phyloP scores from a whole-genome alignment of 176 grass and related monocot genomes.

The Oryza longistaminata region DNA sequence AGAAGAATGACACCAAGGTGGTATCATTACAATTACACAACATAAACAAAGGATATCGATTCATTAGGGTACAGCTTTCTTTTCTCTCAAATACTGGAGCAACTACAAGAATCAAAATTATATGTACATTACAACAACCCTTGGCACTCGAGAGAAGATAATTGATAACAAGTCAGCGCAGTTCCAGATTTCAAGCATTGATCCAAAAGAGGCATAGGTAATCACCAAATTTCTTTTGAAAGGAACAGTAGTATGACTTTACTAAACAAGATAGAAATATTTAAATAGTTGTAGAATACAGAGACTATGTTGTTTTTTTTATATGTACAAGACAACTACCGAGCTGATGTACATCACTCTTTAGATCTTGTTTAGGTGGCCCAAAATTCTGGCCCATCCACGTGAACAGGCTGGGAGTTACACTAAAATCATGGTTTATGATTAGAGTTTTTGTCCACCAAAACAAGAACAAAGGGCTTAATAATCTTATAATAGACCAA shows the following conservation, averaged over 20 bases:
- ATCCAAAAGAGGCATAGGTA: background rate
- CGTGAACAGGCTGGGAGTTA: no score
- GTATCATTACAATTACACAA: background rate
- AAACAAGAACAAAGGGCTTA: no score
- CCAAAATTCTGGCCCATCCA: no score
- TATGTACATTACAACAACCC: background rate
- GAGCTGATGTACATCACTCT: no score
- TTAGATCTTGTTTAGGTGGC: no score
- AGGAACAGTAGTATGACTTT: background rate
- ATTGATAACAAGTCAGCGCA: no score
- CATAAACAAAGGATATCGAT: background rate
- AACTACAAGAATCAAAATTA: constrained; percentile 9
- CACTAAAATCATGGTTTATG: no score
- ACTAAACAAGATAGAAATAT: background rate
- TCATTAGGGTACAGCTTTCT: background rate
- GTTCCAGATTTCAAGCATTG: background rate
- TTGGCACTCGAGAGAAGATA: background rate
- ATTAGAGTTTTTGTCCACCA: no score
- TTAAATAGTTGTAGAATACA: background rate
- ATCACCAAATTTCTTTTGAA: background rate
- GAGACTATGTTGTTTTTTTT: no score
- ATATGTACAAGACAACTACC: no score
- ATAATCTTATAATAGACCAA: no score
- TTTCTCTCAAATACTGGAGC: background rate
- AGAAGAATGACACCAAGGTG: background rate